phyloP scores from a whole-genome alignment of 805 yeast genomes.

The Hanseniaspora singularis region DNA sequence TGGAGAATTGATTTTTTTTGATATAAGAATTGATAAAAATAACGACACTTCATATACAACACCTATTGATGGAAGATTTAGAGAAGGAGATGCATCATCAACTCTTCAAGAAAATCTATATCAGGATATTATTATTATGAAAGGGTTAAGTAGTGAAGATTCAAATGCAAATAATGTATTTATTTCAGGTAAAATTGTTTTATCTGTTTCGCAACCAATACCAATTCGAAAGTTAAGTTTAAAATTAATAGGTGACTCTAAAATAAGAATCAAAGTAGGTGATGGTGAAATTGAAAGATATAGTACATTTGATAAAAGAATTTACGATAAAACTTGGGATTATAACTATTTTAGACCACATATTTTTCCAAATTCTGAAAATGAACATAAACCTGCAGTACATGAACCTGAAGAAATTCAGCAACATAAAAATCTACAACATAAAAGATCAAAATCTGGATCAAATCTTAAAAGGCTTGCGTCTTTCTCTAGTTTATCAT shows the following conservation, averaged over 20 bases:
- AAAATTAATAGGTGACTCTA: conserved; percentile 53
- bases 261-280: conserved; percentile 55
- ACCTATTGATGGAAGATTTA: conserved; percentile 31
- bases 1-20: conserved; percentile 31
- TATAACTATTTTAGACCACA: conserved; percentile 42
- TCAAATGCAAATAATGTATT: conserved; percentile 42
- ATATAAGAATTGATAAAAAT: conserved; percentile 45
- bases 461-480: conserved; percentile 28
- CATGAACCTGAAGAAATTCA: conserved; percentile 18
- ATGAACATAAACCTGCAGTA: conserved; percentile 20
- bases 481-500: conserved; percentile 19
- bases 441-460: conserved; percentile 28
- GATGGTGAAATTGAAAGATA: conserved; percentile 33
- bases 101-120: conserved; percentile 4
- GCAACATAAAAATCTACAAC: conserved; percentile 18
- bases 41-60: conserved; percentile 14
- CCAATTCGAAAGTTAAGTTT: conserved; percentile 52
- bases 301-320: conserved; percentile 42
- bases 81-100: neutral
- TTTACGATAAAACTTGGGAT: conserved; percentile 75
- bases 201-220: conserved; percentile 66
- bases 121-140: conserved; percentile 65
- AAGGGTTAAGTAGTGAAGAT: conserved; percentile 70
- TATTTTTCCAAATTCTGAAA: conserved; percentile 18
- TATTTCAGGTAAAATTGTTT: conserved; percentile 63